Evolutionary conservation across 768 basidiomycete species (phyloP), one percentile per base, ranked within the genome.

Genomic region (Leucocoprinus sp.): DNA sequence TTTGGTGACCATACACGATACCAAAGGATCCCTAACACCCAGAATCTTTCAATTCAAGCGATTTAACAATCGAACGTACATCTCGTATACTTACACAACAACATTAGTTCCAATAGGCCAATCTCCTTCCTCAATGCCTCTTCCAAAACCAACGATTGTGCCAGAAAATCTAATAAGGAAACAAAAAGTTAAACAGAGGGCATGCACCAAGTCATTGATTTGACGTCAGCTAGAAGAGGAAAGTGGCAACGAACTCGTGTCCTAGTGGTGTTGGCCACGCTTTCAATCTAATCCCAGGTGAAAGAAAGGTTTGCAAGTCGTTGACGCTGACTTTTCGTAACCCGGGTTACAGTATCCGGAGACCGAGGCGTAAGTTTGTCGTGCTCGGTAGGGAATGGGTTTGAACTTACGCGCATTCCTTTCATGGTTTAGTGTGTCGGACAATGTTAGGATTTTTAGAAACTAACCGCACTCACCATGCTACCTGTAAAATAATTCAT

Each of bases 31-130:
- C 8, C 71, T 42, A 27, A 5, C 5, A 27, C 5, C 26, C 26
- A 22, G 23, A n/a, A 31, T 26, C 26, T n/a, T 35, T 17, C 21
- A 4, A 15, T 22, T 23, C 14, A 23, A 9, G 4, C 4, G 26
- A 1, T 15, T 33, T n/a, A 4, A 36, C 11, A 21, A 19, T 7
- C n/a, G 5, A 40, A 15, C 7, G 41, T 29, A 37, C 17, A 43
- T 37, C 31, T n/a, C n/a, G n/a, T n/a, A 35, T 46, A 42, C 58
- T 23, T 34, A 68, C 65, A 59, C 60, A 33, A 58, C 56, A 24
- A 66, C 64, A 19, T 64, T 60, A 40, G 60, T 62, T 1, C 68
- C 68, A 8, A 62, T 29, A 11, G 50, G 48, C 59, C 61, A 70
- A 37, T 60, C 58, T 11, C 46, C 47, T 12, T 42, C 23, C 36